Percentiles rank a stretch among this genome's conserved stretches.
phyloP scores from a whole-genome alignment of 305 asterid genomes.

The Rubia occidens region DNA sequence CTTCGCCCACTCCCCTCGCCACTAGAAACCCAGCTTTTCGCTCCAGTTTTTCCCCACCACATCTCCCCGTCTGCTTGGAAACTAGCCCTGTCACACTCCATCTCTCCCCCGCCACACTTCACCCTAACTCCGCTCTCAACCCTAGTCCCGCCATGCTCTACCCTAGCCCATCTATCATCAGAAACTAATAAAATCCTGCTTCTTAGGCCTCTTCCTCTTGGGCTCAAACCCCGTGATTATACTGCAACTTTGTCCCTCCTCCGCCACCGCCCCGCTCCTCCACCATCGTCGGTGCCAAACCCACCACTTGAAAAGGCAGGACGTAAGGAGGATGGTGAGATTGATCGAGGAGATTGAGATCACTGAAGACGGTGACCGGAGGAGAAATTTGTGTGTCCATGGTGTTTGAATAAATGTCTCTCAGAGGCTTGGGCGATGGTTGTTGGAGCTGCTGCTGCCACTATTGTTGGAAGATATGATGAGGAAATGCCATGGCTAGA shows the following conservation, averaged over 20 bases:
- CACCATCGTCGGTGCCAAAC: conserved; percentile 44
- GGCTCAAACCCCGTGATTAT: conserved; percentile 54
- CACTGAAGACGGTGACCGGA: conserved; percentile 50
- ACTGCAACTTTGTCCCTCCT: conserved; percentile 50
- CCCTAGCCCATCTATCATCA: no score
- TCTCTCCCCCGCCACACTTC: no score
- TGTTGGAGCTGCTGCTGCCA: conserved; percentile 60
- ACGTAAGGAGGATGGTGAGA: conserved; percentile 64
- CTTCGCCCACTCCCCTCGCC: no score
- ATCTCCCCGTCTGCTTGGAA: no score
- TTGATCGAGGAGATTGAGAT: conserved; percentile 52
- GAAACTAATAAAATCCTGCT: conserved; percentile 40
- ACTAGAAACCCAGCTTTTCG: no score
- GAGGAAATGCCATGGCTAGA: conserved; percentile 64
- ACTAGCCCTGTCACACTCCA: no score
- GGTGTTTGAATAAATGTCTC: conserved; percentile 48
- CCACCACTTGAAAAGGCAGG: conserved; percentile 69
- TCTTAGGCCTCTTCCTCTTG: conserved; percentile 59
- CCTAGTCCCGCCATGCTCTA: no score
- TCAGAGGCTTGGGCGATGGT: conserved; percentile 43
- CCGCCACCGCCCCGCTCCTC: conserved; percentile 27
- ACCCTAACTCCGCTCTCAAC: no score
- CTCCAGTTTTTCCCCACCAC: no score
- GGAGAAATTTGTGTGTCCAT: conserved; percentile 64
- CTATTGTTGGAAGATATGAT: conserved; percentile 44